These are phyloP conservation scores for Cercophora sp. DNA, from an alignment of 495 filamentous ascomycete genomes.

Conservation along the genomic window DNA sequence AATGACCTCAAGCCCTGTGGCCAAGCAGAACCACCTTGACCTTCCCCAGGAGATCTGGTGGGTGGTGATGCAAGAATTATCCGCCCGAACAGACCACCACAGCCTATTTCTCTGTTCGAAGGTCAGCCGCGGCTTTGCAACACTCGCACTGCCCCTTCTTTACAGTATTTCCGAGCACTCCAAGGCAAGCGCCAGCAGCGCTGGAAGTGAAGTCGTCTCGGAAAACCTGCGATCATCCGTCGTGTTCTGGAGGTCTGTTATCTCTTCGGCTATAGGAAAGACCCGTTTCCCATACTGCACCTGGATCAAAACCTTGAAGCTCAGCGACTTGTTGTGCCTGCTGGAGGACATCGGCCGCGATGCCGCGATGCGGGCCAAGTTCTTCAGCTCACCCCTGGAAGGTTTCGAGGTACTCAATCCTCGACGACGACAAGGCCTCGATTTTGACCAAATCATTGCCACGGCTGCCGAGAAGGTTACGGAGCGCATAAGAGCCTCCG, in stretches of 20 bases:
- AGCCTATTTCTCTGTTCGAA: constrained; percentile 35
- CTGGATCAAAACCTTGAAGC: constrained; percentile 60
- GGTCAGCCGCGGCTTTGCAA: constrained; percentile 49
- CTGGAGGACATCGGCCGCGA: constrained; percentile 49
- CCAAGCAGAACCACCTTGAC: too few relatives aligned
- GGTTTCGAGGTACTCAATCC: constrained; percentile 23
- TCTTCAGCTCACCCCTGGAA: constrained; percentile 49
- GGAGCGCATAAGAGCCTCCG: constrained; percentile 29
- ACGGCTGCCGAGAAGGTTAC: constrained; percentile 31
- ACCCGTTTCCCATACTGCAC: constrained; percentile 67
- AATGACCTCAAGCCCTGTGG: too few relatives aligned
- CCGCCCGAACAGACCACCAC: constrained; percentile 14
- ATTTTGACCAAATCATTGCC: constrained; percentile 17
- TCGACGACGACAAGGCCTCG: neutral
- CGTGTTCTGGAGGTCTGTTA: constrained; percentile 64
- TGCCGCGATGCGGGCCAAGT: constrained; percentile 12
- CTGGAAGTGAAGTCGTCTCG: neutral
- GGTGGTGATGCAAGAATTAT: constrained; percentile 56
- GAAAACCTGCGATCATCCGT: constrained; percentile 52
- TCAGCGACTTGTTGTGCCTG: constrained; percentile 56
- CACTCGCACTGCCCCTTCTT: constrained; percentile 55
- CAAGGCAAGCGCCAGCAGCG: neutral
- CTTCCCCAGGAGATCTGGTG: constrained; percentile 59
- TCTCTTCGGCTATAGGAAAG: constrained; percentile 59
- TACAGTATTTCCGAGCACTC: constrained; percentile 48